These are phyloP conservation scores for Luvunga scandens DNA, from an alignment of 345 rosid genomes.

Conservation along the genomic window DNA sequence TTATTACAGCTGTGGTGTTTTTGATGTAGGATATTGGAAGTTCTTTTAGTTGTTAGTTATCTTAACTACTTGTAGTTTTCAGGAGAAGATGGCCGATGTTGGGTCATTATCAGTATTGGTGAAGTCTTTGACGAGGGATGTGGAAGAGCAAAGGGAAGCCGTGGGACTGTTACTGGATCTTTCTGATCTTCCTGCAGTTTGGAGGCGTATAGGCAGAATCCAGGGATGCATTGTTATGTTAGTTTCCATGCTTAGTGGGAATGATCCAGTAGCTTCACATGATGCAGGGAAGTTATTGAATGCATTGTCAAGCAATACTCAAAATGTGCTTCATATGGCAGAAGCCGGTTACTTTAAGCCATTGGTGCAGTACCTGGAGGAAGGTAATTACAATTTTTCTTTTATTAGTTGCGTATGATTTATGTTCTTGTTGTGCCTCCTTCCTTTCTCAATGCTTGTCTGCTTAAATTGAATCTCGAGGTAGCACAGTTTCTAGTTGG, in stretches of 20 bases:
- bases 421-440: not conserved
- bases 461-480: not conserved
- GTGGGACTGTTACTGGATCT: constrained; percentile 57
- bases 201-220: constrained; percentile 55
- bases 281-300: constrained; percentile 54
- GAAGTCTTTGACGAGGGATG: constrained; percentile 56
- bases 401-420: not conserved
- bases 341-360: constrained; percentile 81
- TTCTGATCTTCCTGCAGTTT: constrained; percentile 45
- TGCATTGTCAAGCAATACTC: constrained; percentile 59
- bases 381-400: constrained; percentile 38
- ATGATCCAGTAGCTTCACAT: constrained; percentile 46
- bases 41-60: constrained; percentile 13
- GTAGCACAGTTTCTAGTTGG: not conserved
- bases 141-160: constrained; percentile 57
- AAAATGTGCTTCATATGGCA: constrained; percentile 75
- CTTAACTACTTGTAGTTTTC: constrained; percentile 31
- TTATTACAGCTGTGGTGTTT: not conserved
- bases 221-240: constrained; percentile 73
- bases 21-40: not conserved
- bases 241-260: constrained; percentile 49
- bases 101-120: constrained; percentile 45
- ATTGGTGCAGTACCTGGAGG: constrained; percentile 48
- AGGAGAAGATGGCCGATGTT: constrained; percentile 65
- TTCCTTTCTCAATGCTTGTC: not conserved